Evolutionary conservation across 768 basidiomycete genomes (phyloP), one percentile per base, ranked within the genome.

Genomic region (Lactarius quietus): DNA sequence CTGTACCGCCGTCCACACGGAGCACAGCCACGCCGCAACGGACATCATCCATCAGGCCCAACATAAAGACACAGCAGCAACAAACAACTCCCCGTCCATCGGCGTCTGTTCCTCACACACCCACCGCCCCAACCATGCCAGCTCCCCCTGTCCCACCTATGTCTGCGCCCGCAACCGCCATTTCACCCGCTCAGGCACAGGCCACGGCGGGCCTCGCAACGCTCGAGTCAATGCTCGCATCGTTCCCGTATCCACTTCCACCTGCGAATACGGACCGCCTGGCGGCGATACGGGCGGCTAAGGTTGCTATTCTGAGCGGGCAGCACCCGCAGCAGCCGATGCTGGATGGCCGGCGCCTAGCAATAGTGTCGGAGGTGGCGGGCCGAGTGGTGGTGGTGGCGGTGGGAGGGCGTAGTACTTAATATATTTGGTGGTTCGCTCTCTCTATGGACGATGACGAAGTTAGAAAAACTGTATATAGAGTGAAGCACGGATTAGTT

Each of bases 281-380:
- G 3, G 55, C 59, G 1, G 38, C 64, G n/a, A 23, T 65, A 3
- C 64, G 54, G 3, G 64, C 59, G 20, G 64, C 59, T 3, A 65
- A 65, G 18, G 59, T 59, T 26, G 20, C 54, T 23, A 65, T 65
- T 15, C 59, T 56, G 31, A 20, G n/a, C 15, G 54, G 43, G 12
- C 54, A 51, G 29, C 59, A 60, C 10, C 54, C 29, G n/a, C 39
- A 36, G 43, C 39, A 29, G 9, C 12, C 45, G 1, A 36, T 61
- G 15, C 60, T 55, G 23, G 29, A n/a, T 31, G 38, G 33, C n/a
- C 48, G 26, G 43, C 33, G 17, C 52, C 48, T 23, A 41, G 23
- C 14, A 48, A 12, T 23, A 48, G 23, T 48, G 23, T 48, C 45
- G 45, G 45, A 23, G 48, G 48, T 14, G 23, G 43, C 43, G 45